phyloP scores from a whole-genome alignment of 2,329 filamentous ascomycete genomes.

The Dryadomyces quercus-mongolicae region DNA sequence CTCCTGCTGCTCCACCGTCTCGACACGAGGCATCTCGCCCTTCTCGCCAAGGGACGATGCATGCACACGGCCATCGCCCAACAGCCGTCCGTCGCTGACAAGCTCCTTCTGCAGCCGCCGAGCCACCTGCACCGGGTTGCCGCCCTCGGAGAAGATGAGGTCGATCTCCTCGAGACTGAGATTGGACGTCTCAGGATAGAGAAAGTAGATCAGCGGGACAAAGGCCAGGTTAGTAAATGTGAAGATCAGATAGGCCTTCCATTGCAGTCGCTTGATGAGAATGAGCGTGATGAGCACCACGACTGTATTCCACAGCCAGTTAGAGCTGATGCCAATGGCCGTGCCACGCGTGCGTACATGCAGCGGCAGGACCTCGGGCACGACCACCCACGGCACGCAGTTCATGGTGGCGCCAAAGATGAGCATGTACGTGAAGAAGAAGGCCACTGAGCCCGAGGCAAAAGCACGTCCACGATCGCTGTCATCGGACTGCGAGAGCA shows the following conservation, averaged over 20 bases:
- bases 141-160: slow-evolving; percentile 24
- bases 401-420: slow-evolving; percentile 20
- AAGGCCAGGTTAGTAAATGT: slow-evolving; percentile 33
- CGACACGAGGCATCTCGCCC: background rate
- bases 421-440: slow-evolving; percentile 25
- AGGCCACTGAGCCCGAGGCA: slow-evolving; percentile 19
- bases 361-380: slow-evolving; percentile 23
- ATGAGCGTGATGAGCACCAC: slow-evolving; percentile 40
- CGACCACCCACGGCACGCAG: slow-evolving; percentile 25
- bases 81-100: background rate
- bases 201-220: slow-evolving; percentile 29
- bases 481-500: slow-evolving; percentile 15
- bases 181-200: slow-evolving; percentile 40
- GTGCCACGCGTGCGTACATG: slow-evolving; percentile 20
- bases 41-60: background rate
- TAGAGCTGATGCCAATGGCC: slow-evolving; percentile 20
- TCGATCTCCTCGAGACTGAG: slow-evolving; percentile 39
- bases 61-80: background rate
- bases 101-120: background rate
- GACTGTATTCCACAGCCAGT: slow-evolving; percentile 25
- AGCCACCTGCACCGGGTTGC: background rate
- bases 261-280: slow-evolving; percentile 31
- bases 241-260: slow-evolving; percentile 41
- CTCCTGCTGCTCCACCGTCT: background rate
- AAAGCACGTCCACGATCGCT: slow-evolving; percentile 10